Percentiles rank a stretch among this genome's conserved stretches.
phyloP scores from a whole-genome alignment of 2,329 filamentous ascomycete genomes.

The Exophiala calicioides region DNA sequence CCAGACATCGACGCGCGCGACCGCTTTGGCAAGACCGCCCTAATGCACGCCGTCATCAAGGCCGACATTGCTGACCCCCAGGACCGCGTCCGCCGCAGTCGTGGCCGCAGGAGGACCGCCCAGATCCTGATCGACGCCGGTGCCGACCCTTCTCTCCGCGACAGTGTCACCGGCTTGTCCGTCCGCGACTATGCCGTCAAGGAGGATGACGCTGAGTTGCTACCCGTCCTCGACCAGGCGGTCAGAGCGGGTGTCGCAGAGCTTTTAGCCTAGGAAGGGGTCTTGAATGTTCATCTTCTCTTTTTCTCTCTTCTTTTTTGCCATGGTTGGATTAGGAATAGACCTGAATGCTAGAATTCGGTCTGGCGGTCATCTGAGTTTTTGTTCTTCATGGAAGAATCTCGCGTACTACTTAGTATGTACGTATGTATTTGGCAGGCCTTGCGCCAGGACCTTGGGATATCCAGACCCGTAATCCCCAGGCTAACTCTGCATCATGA shows the following conservation, averaged over 20 bases:
- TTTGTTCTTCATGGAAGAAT: too few species aligned
- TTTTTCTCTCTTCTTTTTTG: neutral
- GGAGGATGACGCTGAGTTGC: constrained; percentile 16
- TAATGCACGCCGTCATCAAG: constrained; percentile 29
- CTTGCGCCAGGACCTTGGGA: too few species aligned
- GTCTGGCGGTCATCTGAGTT: too few species aligned
- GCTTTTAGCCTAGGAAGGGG: constrained; percentile 14
- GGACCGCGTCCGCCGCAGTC: constrained; percentile 5
- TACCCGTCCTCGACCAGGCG: constrained; percentile 9
- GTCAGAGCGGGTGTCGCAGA: constrained; percentile 15
- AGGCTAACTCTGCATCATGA: too few species aligned
- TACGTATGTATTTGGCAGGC: too few species aligned
- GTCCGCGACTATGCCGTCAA: constrained; percentile 14
- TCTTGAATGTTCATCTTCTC: neutral
- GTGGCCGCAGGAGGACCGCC: constrained; percentile 15
- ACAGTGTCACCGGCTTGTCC: constrained; percentile 9
- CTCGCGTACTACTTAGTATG: too few species aligned
- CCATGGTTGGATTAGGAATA: neutral
- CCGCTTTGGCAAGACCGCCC: constrained; percentile 25
- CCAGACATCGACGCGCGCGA: constrained; percentile 24
- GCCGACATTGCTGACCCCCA: constrained; percentile 11
- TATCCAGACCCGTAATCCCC: too few species aligned
- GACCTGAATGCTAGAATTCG: too few species aligned
- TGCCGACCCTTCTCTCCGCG: constrained; percentile 17
- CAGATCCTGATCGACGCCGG: constrained; percentile 19